Conservation (phyloP, 148 eudicot species). For the Vaccinium myrtillus region DNA sequence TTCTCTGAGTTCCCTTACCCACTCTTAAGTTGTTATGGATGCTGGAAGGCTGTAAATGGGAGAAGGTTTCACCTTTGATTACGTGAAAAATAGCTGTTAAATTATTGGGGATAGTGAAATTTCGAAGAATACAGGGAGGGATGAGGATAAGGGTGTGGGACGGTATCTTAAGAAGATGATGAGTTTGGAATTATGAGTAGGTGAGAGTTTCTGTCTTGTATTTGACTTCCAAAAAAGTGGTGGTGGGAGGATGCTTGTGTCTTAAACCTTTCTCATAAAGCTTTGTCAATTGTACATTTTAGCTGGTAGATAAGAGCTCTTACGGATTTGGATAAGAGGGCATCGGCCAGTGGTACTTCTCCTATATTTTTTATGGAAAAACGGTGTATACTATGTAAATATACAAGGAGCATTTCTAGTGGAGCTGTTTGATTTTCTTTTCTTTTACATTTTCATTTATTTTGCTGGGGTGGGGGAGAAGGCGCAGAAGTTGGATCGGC, state of each 20-base stretch:
- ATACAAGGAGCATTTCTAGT: background rate
- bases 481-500: background rate
- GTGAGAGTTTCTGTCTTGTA: background rate
- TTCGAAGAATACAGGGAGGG: background rate
- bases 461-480: background rate
- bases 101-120: background rate
- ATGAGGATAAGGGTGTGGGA: background rate
- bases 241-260: background rate
- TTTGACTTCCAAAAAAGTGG: background rate
- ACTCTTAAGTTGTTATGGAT: background rate
- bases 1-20: background rate
- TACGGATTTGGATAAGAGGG: background rate
- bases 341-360: background rate
- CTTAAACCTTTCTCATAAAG: too few relatives aligned
- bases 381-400: background rate
- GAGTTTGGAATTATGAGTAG: background rate
- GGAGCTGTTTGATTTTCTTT: too few relatives aligned
- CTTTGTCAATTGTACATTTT: too few relatives aligned
- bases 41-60: background rate
- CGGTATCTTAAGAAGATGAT: background rate
- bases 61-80: background rate
- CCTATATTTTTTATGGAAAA: background rate
- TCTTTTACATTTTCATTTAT: too few relatives aligned
- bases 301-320: too few relatives aligned
- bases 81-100: background rate